These are phyloP conservation scores for Umbelopsis sp. DNA, from an alignment of 371 early-diverging fungal genomes.

Conservation along the genomic window DNA sequence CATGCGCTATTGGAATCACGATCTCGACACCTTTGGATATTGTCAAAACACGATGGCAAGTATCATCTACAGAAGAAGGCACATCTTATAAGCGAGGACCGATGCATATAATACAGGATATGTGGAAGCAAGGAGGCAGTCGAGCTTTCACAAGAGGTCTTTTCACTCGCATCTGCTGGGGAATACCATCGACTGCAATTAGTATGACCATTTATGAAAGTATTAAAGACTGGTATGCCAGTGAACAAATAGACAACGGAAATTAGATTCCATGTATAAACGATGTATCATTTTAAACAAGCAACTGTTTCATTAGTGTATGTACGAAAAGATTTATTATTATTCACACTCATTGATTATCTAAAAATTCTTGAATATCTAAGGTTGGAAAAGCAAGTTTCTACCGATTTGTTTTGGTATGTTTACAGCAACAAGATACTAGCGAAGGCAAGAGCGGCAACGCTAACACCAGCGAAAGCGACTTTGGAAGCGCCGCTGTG, in stretches of 20 bases:
- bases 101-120: constrained; percentile 48
- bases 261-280: neutral
- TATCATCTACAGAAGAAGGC: constrained; percentile 50
- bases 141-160: constrained; percentile 69
- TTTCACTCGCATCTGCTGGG: constrained; percentile 70
- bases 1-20: constrained; percentile 61
- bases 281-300: neutral
- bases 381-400: constrained; percentile 3
- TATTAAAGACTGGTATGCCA: constrained; percentile 50
- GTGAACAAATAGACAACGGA: neutral
- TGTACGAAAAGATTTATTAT: no score
- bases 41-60: constrained; percentile 85
- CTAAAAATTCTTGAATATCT: neutral
- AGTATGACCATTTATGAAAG: constrained; percentile 79
- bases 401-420: constrained; percentile 18
- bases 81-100: constrained; percentile 34
- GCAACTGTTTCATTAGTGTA: no score
- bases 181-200: constrained; percentile 71
- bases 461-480: neutral
- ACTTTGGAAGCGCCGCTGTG: constrained; percentile 4
- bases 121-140: constrained; percentile 68
- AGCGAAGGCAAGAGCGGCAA: neutral
- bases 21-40: constrained; percentile 77
- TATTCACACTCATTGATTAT: constrained; percentile 13
- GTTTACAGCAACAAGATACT: constrained; percentile 3